phyloP scores from a whole-genome alignment of 768 basidiomycete genomes.

The Infundibulicybe gibba region DNA sequence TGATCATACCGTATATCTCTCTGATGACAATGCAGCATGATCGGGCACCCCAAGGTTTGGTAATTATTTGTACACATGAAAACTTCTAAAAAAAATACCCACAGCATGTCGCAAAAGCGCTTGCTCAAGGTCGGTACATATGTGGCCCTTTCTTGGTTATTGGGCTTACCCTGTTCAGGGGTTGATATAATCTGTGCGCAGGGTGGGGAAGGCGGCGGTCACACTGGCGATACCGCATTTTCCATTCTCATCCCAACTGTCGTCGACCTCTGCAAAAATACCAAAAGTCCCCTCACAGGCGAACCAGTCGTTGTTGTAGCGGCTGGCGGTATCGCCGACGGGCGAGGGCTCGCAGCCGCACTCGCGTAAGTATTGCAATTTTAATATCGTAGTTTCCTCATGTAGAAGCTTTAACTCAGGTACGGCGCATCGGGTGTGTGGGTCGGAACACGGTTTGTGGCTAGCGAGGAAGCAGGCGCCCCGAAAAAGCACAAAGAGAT shows the following conservation, averaged over 20 bases:
- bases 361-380: constrained; percentile 44
- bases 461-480: constrained; percentile 77
- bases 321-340: constrained; percentile 83
- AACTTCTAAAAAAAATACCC: neutral
- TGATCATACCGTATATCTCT: neutral
- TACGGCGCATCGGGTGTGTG: constrained; percentile 85
- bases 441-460: constrained; percentile 88
- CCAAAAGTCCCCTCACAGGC: constrained; percentile 74
- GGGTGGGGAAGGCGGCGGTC: constrained; percentile 86
- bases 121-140: constrained; percentile 55
- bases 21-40: constrained; percentile 46
- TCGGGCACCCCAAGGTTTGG: constrained; percentile 78
- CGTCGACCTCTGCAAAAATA: constrained; percentile 71
- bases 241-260: constrained; percentile 80
- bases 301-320: constrained; percentile 76
- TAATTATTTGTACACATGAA: too few species aligned
- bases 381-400: too few species aligned
- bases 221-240: constrained; percentile 81
- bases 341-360: constrained; percentile 74
- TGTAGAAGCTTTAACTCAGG: constrained; percentile 24
- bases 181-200: constrained; percentile 90
- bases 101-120: constrained; percentile 71
- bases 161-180: constrained; percentile 31
- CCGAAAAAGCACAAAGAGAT: constrained; percentile 70
- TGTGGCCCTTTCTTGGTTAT: neutral